Conservation (phyloP, 2,329 filamentous ascomycete genomes). For the Colletotrichum sp. region DNA sequence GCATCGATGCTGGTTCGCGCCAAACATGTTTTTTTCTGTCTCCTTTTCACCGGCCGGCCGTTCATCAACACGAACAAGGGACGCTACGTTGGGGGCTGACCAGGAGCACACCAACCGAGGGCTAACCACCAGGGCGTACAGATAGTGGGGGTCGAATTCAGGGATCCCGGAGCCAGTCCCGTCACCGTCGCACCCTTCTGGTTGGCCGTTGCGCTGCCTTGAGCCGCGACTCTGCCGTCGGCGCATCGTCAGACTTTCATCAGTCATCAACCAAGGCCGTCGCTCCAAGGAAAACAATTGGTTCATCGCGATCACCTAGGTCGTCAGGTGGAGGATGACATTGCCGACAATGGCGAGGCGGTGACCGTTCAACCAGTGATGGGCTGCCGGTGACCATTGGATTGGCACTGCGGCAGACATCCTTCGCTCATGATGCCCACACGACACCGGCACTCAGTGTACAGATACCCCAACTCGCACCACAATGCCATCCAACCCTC, state of each 20-base stretch:
- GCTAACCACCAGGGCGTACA: not conserved
- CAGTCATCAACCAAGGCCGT: not conserved
- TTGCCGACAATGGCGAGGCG: not conserved
- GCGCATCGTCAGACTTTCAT: not conserved
- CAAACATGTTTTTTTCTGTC: no score
- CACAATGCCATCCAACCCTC: not conserved
- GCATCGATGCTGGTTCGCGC: not conserved
- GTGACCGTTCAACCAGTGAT: not conserved
- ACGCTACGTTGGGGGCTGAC: not conserved
- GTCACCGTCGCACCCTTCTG: not conserved
- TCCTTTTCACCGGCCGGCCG: not conserved
- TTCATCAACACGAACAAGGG: not conserved
- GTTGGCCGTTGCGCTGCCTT: not conserved
- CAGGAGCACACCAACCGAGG: not conserved
- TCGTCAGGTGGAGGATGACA: not conserved
- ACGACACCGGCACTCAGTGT: not conserved
- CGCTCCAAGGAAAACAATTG: not conserved
- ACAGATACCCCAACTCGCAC: not conserved
- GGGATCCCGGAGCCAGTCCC: slow-evolving; percentile 15
- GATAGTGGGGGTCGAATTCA: not conserved
- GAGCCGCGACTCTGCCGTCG: not conserved
- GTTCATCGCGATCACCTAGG: not conserved
- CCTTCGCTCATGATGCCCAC: not conserved
- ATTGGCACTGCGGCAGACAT: not conserved
- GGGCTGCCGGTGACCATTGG: not conserved